These are phyloP conservation scores for Funneliformis caledonium DNA, from an alignment of 371 early-diverging fungal species.

Conservation along the genomic window DNA sequence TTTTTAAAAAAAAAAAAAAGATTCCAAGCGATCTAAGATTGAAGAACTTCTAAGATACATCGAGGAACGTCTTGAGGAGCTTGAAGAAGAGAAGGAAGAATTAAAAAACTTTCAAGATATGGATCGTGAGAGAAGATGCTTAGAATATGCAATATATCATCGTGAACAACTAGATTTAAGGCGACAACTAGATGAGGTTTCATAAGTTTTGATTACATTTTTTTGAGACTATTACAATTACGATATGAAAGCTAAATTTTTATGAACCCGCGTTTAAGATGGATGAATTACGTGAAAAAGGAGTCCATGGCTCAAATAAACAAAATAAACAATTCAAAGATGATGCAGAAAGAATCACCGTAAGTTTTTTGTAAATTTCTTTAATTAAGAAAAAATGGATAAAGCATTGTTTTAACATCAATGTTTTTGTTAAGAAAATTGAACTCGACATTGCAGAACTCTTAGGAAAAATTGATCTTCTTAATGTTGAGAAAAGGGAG, in stretches of 20 bases:
- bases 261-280: conserved; percentile 43
- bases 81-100: conserved; percentile 95
- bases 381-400: background rate
- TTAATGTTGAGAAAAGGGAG: conserved; percentile 62
- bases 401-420: background rate
- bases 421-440: conserved; percentile 42
- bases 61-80: conserved; percentile 85
- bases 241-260: background rate
- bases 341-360: conserved; percentile 33
- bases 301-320: conserved; percentile 51
- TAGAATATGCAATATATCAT: conserved; percentile 92
- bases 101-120: conserved; percentile 82
- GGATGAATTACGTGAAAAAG: conserved; percentile 59
- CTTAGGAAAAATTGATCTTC: conserved; percentile 53
- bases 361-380: conserved; percentile 3
- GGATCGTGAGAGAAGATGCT: conserved; percentile 84
- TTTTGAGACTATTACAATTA: background rate
- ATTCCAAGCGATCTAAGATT: conserved; percentile 88
- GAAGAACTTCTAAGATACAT: conserved; percentile 87
- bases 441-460: conserved; percentile 53
- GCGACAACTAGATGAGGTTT: conserved; percentile 71
- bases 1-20: conserved; percentile 55
- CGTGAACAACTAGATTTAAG: conserved; percentile 85
- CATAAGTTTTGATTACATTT: background rate
- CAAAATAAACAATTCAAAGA: conserved; percentile 48